These are phyloP conservation scores for Russula compacta DNA, from an alignment of 768 basidiomycete species.

Conservation along the genomic window DNA sequence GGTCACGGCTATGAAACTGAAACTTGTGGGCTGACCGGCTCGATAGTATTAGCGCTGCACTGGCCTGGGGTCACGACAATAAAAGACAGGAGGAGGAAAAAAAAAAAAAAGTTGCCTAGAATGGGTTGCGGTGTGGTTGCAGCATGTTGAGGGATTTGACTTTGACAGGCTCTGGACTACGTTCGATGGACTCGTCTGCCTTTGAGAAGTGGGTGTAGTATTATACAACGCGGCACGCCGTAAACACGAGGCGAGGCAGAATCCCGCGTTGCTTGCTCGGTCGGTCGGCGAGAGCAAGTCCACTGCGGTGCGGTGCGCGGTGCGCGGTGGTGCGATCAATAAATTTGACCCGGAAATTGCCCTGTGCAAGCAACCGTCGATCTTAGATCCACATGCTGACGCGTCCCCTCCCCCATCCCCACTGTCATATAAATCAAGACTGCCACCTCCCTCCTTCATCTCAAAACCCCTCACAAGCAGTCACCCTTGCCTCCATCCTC, in stretches of 20 bases:
- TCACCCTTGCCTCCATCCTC: background rate
- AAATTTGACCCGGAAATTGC: background rate
- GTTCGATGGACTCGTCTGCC: background rate
- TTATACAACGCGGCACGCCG: background rate
- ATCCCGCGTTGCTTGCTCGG: too few species aligned
- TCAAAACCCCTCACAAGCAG: background rate
- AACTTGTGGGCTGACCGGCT: too few species aligned
- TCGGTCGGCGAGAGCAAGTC: too few species aligned
- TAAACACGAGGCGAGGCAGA: constrained; percentile 1
- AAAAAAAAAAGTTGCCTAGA: background rate
- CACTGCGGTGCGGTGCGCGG: background rate
- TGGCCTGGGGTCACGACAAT: too few species aligned
- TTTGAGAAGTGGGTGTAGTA: background rate
- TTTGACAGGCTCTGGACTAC: background rate
- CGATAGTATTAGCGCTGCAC: background rate
- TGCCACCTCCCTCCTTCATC: background rate
- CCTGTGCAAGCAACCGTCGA: constrained; percentile 2
- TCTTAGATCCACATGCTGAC: constrained; percentile 22
- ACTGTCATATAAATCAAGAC: constrained; percentile 17
- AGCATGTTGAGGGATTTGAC: background rate
- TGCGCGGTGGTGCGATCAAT: background rate
- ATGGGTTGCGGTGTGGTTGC: background rate
- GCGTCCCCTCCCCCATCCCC: constrained; percentile 14
- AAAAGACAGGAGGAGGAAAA: background rate
- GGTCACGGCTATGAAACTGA: too few species aligned